Evolutionary conservation across 108 stramenopile genomes (phyloP), one percentile per base, ranked within the genome.

Genomic region (Schizochytrium sp.): DNA sequence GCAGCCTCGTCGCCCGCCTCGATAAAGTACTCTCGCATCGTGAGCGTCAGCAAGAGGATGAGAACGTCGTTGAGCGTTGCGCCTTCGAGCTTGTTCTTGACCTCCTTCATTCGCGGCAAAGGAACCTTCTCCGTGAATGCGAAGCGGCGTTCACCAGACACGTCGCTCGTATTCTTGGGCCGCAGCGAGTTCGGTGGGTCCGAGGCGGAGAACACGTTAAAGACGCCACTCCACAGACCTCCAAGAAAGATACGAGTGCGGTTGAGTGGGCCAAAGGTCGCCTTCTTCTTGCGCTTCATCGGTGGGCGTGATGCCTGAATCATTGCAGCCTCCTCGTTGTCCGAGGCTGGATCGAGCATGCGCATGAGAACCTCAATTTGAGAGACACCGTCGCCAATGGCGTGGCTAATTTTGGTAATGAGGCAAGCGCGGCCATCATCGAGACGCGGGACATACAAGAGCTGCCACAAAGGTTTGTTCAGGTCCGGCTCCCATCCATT

Each of bases 41-140:
- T 83, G 76, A 83, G 76, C n/a, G 76, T 83, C 16, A 83, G 76
- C 6, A 83, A 12, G 6, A 53, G 45, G 12, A 83, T 28, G 51
- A 83, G 76, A 12, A 83, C 76, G 76, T 83, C 76, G 51, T 83
- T 83, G 3, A 83, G 76, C n/a, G 76, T 83, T 55, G 76, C 45
- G 48, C 76, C 76, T 16, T 83, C 23, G 48, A 53, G 51, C 48
- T 53, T 83, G 48, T 83, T 83, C 51, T 83, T 83, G 23, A 83
- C 51, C 76, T 83, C 76, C 51, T 83, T 83, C 48, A 83, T 53
- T 12, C 51, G 45, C 45, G 44, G 43, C 19, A 83, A 45, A 2
- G 45, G 48, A 53, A 83, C 28, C 25, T 47, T 83, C 18, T 83
- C 76, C 48, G 48, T 83, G 51, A 83, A 83, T 55, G 76, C 45